Evolutionary conservation across 2,329 filamentous ascomycete genomes (phyloP), one percentile per base, ranked within the genome.

Genomic region (Fusarium subtropicale): DNA sequence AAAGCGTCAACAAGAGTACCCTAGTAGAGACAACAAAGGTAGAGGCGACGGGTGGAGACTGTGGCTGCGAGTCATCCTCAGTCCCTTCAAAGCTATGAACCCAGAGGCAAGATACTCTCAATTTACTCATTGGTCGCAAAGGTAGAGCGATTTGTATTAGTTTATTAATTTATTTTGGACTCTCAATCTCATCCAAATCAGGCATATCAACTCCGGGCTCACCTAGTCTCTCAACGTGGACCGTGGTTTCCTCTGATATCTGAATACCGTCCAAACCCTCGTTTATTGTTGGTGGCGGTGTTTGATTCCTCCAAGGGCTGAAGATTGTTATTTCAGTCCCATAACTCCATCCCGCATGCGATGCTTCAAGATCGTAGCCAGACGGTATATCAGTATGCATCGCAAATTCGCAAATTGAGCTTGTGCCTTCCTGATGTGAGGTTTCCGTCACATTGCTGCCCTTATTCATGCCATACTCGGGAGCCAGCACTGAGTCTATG

Each of bases 1-100:
- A 73, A 24, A 59, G 44, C 0, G 60, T 73, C 1, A 73, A 73
- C 24, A 44, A 70, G 36, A 68, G 70, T 8, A 69, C 59, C 2
- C 26, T 73, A 13, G 20, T 72, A 7, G 52, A 67, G 24, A 62
- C 30, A 3, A 58, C 44, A 10, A 52, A 24, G 36, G 11, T 3
- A 7, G 36, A 60, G 6, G 2, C 7, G 12, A 28, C 20, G 0
- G 48, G 31, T 3, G 45, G 3, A 8, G 47, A 34, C 12, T 69
- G 66, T 15, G 56, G 39, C 3, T 69, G 66, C 3, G 66, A 67
- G 4, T 18, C 56, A 1, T 48, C 60, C 2, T n/a, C 20, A 4
- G 52, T 58, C 2, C 5, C 56, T 18, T 55, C 66, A 12, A 69
- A 69, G 47, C 15, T 69, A 2, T 69, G 65, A 33, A 2, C 10